A percentile compares a stretch with the other conserved stretches of the same genome.
Conservation (phyloP, 176 grass and related monocot genomes). For the Lolium perenne region DNA sequence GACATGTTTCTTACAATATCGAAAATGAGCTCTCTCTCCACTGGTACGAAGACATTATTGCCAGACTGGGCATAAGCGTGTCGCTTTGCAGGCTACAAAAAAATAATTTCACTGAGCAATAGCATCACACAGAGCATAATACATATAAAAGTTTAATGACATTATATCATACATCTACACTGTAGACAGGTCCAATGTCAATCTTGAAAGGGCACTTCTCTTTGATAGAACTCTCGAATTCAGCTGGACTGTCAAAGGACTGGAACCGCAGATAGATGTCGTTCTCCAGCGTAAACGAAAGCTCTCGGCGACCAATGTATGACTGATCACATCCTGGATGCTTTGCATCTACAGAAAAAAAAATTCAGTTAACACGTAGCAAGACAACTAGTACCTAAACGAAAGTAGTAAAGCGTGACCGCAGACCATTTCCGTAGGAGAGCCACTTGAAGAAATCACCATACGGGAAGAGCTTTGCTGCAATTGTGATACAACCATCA, state of each 20-base stretch:
- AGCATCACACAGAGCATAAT: slow-evolving; percentile 24
- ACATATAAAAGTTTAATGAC: slow-evolving; percentile 30
- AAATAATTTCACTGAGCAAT: background rate
- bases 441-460: slow-evolving; percentile 86
- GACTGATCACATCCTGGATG: slow-evolving; percentile 90
- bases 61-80: slow-evolving; percentile 88
- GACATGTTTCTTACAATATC: slow-evolving; percentile 72
- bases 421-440: slow-evolving; percentile 92
- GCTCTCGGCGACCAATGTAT: slow-evolving; percentile 78
- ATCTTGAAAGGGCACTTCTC: slow-evolving; percentile 94
- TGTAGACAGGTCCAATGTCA: slow-evolving; percentile 93
- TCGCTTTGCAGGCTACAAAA: slow-evolving; percentile 80
- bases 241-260: slow-evolving; percentile 73
- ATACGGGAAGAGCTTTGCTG: slow-evolving; percentile 88
- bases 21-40: slow-evolving; percentile 94
- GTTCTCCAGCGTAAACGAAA: slow-evolving; percentile 92
- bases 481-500: slow-evolving; percentile 18
- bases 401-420: background rate
- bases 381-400: background rate
- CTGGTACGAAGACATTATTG: slow-evolving; percentile 75
- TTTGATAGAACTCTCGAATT: slow-evolving; percentile 82
- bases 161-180: slow-evolving; percentile 66
- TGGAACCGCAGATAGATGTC: slow-evolving; percentile 90
- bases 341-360: slow-evolving; percentile 70
- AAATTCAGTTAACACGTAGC: background rate